Conservation (phyloP, 257 asterid species). For the Capsicum pubescens region DNA sequence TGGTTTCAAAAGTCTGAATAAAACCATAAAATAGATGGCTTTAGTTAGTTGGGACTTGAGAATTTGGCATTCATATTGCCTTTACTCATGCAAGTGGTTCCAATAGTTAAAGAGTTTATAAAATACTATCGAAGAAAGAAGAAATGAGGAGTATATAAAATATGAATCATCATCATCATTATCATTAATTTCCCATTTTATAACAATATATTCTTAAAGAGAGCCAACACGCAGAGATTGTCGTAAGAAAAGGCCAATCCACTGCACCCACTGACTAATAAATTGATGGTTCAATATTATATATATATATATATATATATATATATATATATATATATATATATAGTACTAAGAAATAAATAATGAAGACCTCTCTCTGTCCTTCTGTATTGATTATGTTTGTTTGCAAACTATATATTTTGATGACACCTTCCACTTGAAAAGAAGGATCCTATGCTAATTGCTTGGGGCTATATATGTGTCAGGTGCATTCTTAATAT, state of each 20-base stretch:
- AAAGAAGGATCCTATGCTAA: conserved; percentile 20
- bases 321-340: too few species aligned
- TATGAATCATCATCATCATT: too few species aligned
- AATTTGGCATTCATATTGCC: neutral
- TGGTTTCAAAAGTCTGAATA: conserved; percentile 1
- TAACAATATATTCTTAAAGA: too few species aligned
- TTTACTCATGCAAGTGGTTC: neutral
- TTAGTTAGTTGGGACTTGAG: neutral
- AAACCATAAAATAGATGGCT: neutral
- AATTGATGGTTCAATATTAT: neutral
- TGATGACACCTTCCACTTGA: neutral
- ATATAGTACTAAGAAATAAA: too few species aligned
- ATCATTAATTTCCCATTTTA: too few species aligned
- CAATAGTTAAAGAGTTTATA: too few species aligned
- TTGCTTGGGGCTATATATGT: neutral
- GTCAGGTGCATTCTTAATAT: conserved; percentile 18
- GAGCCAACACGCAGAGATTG: neutral
- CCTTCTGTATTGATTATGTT: neutral
- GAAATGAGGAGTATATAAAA: too few species aligned
- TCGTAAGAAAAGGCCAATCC: conserved; percentile 8
- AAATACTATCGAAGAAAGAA: too few species aligned
- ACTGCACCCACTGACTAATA: neutral
- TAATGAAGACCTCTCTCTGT: neutral
- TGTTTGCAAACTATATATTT: neutral
- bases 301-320: too few species aligned